Conservation (phyloP, 148 eudicot species). For the Camellia sinensis region DNA sequence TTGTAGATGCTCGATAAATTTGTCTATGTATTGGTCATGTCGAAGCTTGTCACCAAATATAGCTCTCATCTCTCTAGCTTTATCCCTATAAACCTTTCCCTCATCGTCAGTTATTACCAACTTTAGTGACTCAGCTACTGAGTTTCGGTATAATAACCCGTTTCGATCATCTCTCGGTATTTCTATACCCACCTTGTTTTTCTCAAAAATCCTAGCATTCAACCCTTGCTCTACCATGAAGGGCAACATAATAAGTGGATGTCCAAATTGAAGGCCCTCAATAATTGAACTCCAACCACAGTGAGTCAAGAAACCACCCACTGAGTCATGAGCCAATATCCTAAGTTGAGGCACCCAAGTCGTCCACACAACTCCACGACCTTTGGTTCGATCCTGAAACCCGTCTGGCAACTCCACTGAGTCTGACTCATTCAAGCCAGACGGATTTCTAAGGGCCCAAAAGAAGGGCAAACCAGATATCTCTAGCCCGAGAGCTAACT, state of each 20-base stretch:
- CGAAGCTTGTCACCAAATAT: constrained; percentile 1
- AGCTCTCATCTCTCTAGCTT: background rate
- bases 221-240: constrained; percentile 18
- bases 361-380: constrained; percentile 19
- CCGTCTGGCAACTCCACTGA: background rate
- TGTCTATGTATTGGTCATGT: no score
- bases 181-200: constrained; percentile 3
- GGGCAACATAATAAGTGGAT: constrained; percentile 16
- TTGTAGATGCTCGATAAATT: no score
- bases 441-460: constrained; percentile 22
- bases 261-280: constrained; percentile 13
- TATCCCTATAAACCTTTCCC: constrained; percentile 10
- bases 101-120: background rate
- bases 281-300: constrained; percentile 19
- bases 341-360: constrained; percentile 25
- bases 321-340: constrained; percentile 19
- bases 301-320: constrained; percentile 14
- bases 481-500: constrained; percentile 27
- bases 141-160: constrained; percentile 10
- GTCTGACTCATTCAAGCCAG: background rate
- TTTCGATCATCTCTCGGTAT: constrained; percentile 21
- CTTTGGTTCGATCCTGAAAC: constrained; percentile 16
- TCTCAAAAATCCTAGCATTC: constrained; percentile 18
- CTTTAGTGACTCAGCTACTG: constrained; percentile 19
- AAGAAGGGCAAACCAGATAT: constrained; percentile 24